phyloP scores from a whole-genome alignment of 768 basidiomycete species.

The Pisolithus albus region DNA sequence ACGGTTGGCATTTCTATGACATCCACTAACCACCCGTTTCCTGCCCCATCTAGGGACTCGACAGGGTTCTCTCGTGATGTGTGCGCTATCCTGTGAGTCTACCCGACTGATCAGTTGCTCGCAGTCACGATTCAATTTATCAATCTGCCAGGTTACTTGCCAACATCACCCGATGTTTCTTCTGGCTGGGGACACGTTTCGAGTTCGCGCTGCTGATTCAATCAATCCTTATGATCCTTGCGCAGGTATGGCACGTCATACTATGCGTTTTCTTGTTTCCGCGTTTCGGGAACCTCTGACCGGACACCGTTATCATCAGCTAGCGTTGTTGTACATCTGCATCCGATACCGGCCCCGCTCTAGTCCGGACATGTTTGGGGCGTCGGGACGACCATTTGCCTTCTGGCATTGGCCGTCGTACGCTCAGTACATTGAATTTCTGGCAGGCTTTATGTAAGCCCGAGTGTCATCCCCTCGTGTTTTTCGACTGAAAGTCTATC shows the following conservation, averaged over 20 bases:
- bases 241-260: constrained; percentile 49
- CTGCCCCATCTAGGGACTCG: constrained; percentile 52
- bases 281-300: constrained; percentile 2
- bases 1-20: constrained; percentile 1
- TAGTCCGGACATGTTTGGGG: constrained; percentile 52
- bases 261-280: neutral
- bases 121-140: constrained; percentile 5
- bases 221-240: constrained; percentile 77
- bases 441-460: constrained; percentile 67
- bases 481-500: constrained; percentile 4
- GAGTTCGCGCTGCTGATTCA: constrained; percentile 74
- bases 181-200: constrained; percentile 79
- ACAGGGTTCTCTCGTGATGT: constrained; percentile 84
- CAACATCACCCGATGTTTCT: constrained; percentile 86
- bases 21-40: constrained; percentile 2
- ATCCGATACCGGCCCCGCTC: constrained; percentile 59
- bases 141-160: constrained; percentile 53
- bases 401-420: constrained; percentile 88
- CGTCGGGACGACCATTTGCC: constrained; percentile 57
- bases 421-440: constrained; percentile 73
- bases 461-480: neutral
- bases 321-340: constrained; percentile 77
- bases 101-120: neutral
- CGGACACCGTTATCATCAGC: constrained; percentile 34
- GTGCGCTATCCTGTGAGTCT: constrained; percentile 68